phyloP scores from a whole-genome alignment of 179 eudicot genomes.

The Patellifolia procumbens region DNA sequence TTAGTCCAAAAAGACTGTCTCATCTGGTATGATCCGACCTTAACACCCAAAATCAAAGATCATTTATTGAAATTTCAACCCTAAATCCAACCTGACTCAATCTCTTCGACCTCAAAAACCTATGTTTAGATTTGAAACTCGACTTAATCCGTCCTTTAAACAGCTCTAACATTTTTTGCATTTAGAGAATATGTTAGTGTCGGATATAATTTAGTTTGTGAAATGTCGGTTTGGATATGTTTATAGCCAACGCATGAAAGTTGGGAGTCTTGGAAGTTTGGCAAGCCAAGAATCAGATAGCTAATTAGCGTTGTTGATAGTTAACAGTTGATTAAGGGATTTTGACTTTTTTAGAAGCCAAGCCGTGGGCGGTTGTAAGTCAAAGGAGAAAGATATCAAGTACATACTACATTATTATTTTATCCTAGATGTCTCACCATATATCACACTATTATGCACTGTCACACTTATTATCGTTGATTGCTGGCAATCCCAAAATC shows the following conservation, averaged over 20 bases:
- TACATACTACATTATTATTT: background rate
- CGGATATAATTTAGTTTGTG: background rate
- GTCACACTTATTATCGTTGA: background rate
- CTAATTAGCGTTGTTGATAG: conserved; percentile 11
- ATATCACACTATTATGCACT: conserved; percentile 4
- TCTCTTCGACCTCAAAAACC: no score
- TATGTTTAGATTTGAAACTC: no score
- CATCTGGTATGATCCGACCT: no score
- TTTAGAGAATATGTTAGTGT: background rate
- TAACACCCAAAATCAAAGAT: no score
- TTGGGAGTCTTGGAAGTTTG: background rate
- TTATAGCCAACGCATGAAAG: conserved; percentile 5
- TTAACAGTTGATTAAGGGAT: background rate
- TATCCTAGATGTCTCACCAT: background rate
- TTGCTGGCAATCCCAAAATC: background rate
- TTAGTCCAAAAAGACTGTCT: no score
- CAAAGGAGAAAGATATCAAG: background rate
- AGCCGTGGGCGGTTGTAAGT: conserved; percentile 13
- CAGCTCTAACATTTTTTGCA: no score
- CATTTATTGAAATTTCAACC: no score
- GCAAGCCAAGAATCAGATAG: background rate
- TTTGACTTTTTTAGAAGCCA: conserved; percentile 6
- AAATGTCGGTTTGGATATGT: background rate
- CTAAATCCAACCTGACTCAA: no score
- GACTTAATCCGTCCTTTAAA: no score